Percentiles rank a stretch among this genome's conserved stretches.
Evolutionary conservation across 2,329 filamentous ascomycete species (phyloP).

Genomic region (Alternaria hordeiaustralica): DNA sequence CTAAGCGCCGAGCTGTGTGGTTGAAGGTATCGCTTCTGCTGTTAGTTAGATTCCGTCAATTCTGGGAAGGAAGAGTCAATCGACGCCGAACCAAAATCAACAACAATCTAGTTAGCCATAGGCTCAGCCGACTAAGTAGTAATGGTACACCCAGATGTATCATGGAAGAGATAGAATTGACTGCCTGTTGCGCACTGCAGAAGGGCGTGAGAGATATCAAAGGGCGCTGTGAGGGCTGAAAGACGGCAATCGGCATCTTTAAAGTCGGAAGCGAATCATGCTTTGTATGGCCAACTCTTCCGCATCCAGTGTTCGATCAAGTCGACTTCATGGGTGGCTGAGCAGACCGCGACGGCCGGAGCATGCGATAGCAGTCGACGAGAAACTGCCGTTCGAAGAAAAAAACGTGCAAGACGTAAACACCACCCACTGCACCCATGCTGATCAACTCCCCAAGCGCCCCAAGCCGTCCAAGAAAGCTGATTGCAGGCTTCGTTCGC

Average conservation of each 20-base stretch:
- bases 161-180: neutral
- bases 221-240: neutral
- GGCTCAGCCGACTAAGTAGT: neutral
- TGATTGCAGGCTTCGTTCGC: constrained; percentile 30
- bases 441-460: constrained; percentile 51
- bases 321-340: neutral
- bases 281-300: neutral
- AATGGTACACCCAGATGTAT: neutral
- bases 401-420: constrained; percentile 45
- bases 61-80: neutral
- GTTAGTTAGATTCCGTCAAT: neutral
- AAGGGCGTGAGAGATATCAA: neutral
- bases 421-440: constrained; percentile 45
- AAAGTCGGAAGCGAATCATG: neutral
- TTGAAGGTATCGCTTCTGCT: neutral
- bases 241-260: neutral
- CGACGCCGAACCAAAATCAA: neutral
- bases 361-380: constrained; percentile 43
- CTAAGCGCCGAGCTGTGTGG: neutral
- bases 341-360: constrained; percentile 22
- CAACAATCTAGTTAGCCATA: neutral
- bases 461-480: constrained; percentile 44
- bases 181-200: neutral
- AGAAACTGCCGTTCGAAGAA: constrained; percentile 43
- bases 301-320: neutral